phyloP scores from a whole-genome alignment of 2,329 filamentous ascomycete species.

The Pseudopithomyces maydicus region DNA sequence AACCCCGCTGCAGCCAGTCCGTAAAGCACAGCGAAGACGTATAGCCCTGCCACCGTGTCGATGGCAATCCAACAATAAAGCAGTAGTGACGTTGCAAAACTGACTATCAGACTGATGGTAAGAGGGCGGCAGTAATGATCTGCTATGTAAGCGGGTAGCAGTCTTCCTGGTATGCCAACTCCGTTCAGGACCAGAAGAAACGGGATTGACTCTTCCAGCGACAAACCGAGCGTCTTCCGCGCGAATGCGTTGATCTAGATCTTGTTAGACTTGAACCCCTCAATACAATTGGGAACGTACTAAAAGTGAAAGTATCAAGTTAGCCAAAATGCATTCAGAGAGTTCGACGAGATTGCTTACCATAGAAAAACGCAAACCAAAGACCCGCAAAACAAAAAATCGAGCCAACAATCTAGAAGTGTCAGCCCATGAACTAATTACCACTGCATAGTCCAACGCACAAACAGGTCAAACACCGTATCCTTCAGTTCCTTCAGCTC shows the following conservation, averaged over 20 bases:
- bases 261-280: not conserved
- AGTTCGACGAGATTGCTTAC: no score
- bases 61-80: constrained; percentile 53
- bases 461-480: constrained; percentile 22
- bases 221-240: constrained; percentile 58
- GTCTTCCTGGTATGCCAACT: constrained; percentile 55
- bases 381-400: constrained; percentile 35
- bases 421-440: constrained; percentile 38
- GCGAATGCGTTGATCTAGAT: constrained; percentile 39
- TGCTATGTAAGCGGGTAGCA: constrained; percentile 54
- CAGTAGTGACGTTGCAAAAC: constrained; percentile 47
- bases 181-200: constrained; percentile 54
- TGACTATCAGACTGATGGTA: constrained; percentile 47
- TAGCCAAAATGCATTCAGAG: no score
- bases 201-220: constrained; percentile 39
- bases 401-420: constrained; percentile 30
- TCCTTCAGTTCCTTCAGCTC: constrained; percentile 23
- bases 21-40: constrained; percentile 52
- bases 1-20: constrained; percentile 53
- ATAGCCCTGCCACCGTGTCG: constrained; percentile 41
- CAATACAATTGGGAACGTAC: constrained; percentile 7
- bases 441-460: constrained; percentile 17
- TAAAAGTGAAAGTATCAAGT: no score
- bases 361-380: constrained; percentile 50
- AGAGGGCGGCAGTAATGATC: constrained; percentile 48